A percentile compares a stretch with the other conserved stretches of the same genome.
These are phyloP conservation scores for Podospora anserina DNA, from an alignment of 495 filamentous ascomycete species.

Conservation along the genomic window DNA sequence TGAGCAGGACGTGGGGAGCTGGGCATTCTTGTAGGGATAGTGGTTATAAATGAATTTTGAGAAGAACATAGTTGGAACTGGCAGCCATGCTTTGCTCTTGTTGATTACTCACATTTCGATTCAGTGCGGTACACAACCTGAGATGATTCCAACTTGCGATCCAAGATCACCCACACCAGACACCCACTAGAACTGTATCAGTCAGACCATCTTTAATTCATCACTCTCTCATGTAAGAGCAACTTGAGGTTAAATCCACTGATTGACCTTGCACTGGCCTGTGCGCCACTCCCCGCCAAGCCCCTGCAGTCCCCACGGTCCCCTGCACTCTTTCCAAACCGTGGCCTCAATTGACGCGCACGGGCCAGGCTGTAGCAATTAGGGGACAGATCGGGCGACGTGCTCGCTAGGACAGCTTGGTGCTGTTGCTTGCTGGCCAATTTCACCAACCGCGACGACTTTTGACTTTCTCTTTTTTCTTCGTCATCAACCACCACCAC, in stretches of 20 bases:
- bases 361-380: slow-evolving; percentile 26
- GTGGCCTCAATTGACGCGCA: slow-evolving; percentile 39
- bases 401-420: not conserved
- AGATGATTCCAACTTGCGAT: no score
- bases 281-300: not conserved
- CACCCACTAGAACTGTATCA: no score
- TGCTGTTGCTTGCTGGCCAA: not conserved
- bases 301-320: not conserved
- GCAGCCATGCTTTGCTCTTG: not conserved
- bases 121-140: no score
- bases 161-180: no score
- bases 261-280: not conserved
- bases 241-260: no score
- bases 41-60: not conserved
- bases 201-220: no score
- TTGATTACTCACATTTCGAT: not conserved
- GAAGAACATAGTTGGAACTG: not conserved
- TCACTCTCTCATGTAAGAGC: no score
- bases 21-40: not conserved
- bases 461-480: slow-evolving; percentile 24
- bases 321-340: slow-evolving; percentile 28
- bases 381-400: slow-evolving; percentile 17
- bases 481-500: slow-evolving; percentile 16
- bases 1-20: not conserved
- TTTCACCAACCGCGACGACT: slow-evolving; percentile 9